These are phyloP conservation scores for Oryza glaberrima DNA, from an alignment of 176 grass and related monocot genomes.

Conservation along the genomic window DNA sequence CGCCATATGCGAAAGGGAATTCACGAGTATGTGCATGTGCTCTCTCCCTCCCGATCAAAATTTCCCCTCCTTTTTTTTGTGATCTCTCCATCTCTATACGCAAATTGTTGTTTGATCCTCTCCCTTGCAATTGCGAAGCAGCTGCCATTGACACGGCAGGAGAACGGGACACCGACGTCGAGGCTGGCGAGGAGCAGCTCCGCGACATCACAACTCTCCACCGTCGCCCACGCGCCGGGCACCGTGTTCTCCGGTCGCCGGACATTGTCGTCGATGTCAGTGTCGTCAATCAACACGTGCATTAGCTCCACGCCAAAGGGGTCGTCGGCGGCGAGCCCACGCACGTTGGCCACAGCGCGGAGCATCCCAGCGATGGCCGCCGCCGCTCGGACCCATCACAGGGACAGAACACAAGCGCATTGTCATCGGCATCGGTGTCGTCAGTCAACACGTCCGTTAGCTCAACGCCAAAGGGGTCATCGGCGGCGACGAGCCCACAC, in stretches of 20 bases:
- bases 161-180: neutral
- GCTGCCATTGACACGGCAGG: neutral
- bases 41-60: too few relatives aligned
- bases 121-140: neutral
- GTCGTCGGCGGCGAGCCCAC: slow-evolving; percentile 17
- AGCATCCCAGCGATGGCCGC: neutral
- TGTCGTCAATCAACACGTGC: slow-evolving; percentile 28
- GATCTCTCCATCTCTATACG: too few relatives aligned
- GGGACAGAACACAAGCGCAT: neutral
- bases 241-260: neutral
- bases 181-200: slow-evolving; percentile 34
- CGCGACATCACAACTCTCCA: neutral
- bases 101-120: neutral
- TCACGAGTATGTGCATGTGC: neutral
- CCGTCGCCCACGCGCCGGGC: neutral
- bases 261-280: slow-evolving; percentile 23
- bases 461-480: too few relatives aligned
- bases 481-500: too few relatives aligned
- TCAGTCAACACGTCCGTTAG: too few relatives aligned
- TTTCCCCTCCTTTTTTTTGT: too few relatives aligned
- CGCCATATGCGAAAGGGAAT: neutral
- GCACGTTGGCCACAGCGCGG: neutral
- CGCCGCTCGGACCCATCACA: neutral
- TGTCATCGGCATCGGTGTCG: too few relatives aligned
- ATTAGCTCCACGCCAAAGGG: neutral